These are phyloP conservation scores for Eucalyptus cloeziana DNA, from an alignment of 345 rosid genomes.

Conservation along the genomic window DNA sequence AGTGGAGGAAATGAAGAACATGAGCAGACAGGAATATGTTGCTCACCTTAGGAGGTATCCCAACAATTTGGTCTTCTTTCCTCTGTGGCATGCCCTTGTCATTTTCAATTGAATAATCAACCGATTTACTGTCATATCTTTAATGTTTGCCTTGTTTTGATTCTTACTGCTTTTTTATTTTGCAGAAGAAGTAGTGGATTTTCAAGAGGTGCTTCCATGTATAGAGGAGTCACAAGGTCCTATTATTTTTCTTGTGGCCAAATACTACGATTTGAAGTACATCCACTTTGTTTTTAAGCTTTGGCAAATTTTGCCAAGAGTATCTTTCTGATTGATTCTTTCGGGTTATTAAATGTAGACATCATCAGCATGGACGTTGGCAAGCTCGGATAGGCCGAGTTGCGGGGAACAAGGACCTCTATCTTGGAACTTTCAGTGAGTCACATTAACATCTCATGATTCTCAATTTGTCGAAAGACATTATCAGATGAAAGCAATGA, in stretches of 20 bases:
- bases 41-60: slow-evolving; percentile 77
- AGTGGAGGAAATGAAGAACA: slow-evolving; percentile 73
- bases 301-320: neutral
- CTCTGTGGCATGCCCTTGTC: neutral
- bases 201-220: slow-evolving; percentile 97
- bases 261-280: neutral
- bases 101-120: neutral
- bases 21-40: slow-evolving; percentile 88
- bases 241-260: neutral
- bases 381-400: slow-evolving; percentile 99
- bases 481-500: neutral
- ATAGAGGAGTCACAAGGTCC: slow-evolving; percentile 98
- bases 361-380: slow-evolving; percentile 99
- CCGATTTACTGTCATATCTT: neutral
- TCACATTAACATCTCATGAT: neutral
- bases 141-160: neutral
- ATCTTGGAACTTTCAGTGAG: slow-evolving; percentile 92
- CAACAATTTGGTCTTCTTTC: neutral
- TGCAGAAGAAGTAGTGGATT: slow-evolving; percentile 94
- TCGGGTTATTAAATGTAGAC: slow-evolving; percentile 19
- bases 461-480: neutral
- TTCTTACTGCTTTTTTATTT: neutral
- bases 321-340: neutral
- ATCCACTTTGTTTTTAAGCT: neutral
- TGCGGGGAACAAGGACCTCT: slow-evolving; percentile 96